phyloP scores from a whole-genome alignment of 2,329 filamentous ascomycete genomes.

The Aspergillus novoparasiticus region DNA sequence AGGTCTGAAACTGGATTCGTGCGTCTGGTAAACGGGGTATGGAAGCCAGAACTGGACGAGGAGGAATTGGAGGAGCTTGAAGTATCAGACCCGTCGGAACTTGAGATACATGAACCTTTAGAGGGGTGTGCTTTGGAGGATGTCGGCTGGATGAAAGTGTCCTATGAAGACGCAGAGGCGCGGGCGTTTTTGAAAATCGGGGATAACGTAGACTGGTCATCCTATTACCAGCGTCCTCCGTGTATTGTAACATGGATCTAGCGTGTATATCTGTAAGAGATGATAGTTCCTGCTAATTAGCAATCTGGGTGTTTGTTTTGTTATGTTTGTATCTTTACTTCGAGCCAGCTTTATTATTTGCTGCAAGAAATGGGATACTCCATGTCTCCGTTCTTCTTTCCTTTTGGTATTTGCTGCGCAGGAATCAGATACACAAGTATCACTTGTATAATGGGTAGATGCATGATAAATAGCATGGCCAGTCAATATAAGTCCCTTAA shows the following conservation, averaged over 20 bases:
- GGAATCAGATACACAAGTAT: no score
- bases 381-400: background rate
- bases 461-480: no score
- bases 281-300: background rate
- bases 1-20: conserved; percentile 5
- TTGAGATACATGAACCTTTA: conserved; percentile 6
- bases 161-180: conserved; percentile 7
- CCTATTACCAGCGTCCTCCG: conserved; percentile 13
- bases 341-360: background rate
- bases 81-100: background rate
- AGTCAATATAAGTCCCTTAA: no score
- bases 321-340: background rate
- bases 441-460: no score
- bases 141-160: conserved; percentile 24
- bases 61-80: background rate
- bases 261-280: background rate
- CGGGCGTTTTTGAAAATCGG: conserved; percentile 6
- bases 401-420: no score
- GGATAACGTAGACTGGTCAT: conserved; percentile 13
- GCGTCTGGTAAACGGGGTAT: conserved; percentile 16
- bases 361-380: background rate
- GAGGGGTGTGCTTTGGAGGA: conserved; percentile 17
- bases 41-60: conserved; percentile 11
- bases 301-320: background rate
- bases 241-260: background rate